Evolutionary conservation across 2,329 filamentous ascomycete species (phyloP).

Genomic region (Aphanoascus verrucosus): DNA sequence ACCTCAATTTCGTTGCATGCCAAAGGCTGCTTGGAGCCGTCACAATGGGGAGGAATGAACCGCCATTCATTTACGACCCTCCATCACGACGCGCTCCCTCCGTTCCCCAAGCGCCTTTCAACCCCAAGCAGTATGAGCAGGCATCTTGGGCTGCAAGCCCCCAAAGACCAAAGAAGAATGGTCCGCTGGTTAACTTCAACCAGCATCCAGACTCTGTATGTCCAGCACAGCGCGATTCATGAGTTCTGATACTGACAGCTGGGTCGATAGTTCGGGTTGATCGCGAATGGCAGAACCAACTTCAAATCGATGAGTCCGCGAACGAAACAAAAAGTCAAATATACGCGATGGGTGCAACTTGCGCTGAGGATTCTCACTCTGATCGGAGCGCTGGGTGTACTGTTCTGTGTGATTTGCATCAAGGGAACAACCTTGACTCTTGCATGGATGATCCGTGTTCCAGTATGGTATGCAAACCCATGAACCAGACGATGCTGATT

Average conservation of each 20-base stretch:
- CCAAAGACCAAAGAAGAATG: slow-evolving; percentile 54
- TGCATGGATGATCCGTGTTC: slow-evolving; percentile 66
- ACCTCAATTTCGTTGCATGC: slow-evolving; percentile 26
- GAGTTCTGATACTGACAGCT: neutral
- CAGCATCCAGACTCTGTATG: slow-evolving; percentile 68
- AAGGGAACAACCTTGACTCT: slow-evolving; percentile 53
- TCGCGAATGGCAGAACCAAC: slow-evolving; percentile 51
- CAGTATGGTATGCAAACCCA: slow-evolving; percentile 45
- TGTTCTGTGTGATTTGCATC: slow-evolving; percentile 69
- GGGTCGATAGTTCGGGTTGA: slow-evolving; percentile 37
- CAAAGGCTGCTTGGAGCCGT: slow-evolving; percentile 18
- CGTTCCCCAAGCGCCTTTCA: slow-evolving; percentile 50
- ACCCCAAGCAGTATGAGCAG: slow-evolving; percentile 75
- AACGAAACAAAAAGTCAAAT: slow-evolving; percentile 61
- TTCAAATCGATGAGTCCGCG: slow-evolving; percentile 57
- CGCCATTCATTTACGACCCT: slow-evolving; percentile 65
- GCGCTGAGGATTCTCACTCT: slow-evolving; percentile 56
- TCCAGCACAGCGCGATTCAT: slow-evolving; percentile 13
- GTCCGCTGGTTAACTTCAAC: slow-evolving; percentile 72
- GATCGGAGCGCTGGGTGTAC: slow-evolving; percentile 56
- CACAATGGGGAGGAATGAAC: slow-evolving; percentile 43
- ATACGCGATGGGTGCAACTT: slow-evolving; percentile 58
- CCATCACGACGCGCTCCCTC: slow-evolving; percentile 45
- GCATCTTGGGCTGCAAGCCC: slow-evolving; percentile 59
- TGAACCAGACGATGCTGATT: neutral